Evolutionary conservation across 2,329 filamentous ascomycete genomes (phyloP), one percentile per base, ranked within the genome.

Genomic region (Alternaria ventricosa): DNA sequence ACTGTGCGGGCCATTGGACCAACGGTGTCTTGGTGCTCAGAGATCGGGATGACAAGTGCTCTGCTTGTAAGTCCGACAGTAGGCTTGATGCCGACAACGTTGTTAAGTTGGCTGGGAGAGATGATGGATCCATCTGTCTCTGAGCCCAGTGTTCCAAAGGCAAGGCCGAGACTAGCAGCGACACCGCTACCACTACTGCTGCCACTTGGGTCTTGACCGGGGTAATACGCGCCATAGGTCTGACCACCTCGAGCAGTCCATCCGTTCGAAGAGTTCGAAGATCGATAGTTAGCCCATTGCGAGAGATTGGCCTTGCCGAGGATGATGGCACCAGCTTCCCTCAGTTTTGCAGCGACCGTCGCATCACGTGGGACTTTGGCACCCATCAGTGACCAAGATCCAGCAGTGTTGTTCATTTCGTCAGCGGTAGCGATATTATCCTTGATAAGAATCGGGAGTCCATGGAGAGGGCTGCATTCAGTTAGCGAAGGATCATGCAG

Each of bases 241-340:
- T 92, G 89, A 1, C 89, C 89, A 8, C 88, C 88, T 62, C 87
- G 82, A 0, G 89, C 86, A 49, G 85, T 88, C 89, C 89, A 92
- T 6, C 90, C 90, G 60, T 87, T 87, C 11, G 81, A 85, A 5
- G 82, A 82, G 69, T 89, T 90, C 10, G 73, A 74, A 4, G 85
- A 87, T 10, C 90, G 82, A 57, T 82, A 88, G 68, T 90, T 89
- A 3, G 87, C 87, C 88, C 89, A 92, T 73, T 92, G 85, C 1
- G 84, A 88, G 27, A 92, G 73, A 60, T 88, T 89, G 0, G 88
- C 81, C 78, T 92, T 92, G 50, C 90, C 90, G 0, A 92, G 81
- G 45, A 92, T 86, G 45, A 92, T 82, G 2, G 84, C 87, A 3
- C 89, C 89, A 2, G 87, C 86, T 59, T 85, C 79, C 57, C 89